phyloP scores from a whole-genome alignment of 129 eudicot species.

The Centaurea solstitialis region DNA sequence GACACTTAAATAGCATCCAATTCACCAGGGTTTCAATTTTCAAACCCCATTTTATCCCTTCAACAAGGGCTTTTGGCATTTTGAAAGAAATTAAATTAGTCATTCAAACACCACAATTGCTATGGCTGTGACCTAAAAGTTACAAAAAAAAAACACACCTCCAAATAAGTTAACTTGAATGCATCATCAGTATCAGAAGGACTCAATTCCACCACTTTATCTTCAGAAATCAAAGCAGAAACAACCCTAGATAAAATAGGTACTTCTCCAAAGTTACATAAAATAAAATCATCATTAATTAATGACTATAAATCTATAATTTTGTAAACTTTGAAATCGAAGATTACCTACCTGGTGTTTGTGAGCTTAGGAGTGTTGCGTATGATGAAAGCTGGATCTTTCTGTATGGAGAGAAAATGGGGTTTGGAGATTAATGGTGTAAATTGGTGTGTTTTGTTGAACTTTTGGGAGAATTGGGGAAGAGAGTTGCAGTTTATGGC shows the following conservation, averaged over 20 bases:
- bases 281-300: background rate
- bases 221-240: slow-evolving; percentile 68
- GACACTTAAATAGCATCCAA: background rate
- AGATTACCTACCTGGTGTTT: slow-evolving; percentile 30
- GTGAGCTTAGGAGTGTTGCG: slow-evolving; percentile 32
- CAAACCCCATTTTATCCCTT: background rate
- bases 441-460: slow-evolving; percentile 38
- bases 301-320: background rate
- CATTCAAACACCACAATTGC: background rate
- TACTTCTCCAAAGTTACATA: background rate
- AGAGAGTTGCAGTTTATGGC: slow-evolving; percentile 45
- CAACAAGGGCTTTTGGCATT: background rate
- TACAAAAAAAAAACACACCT: slow-evolving; percentile 55
- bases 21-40: background rate
- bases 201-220: slow-evolving; percentile 44
- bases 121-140: no score
- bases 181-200: slow-evolving; percentile 52
- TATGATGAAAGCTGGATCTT: slow-evolving; percentile 16
- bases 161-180: slow-evolving; percentile 83
- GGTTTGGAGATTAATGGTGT: slow-evolving; percentile 33
- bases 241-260: slow-evolving; percentile 36
- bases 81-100: background rate
- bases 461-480: slow-evolving; percentile 32
- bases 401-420: slow-evolving; percentile 23
- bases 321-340: background rate